These are phyloP conservation scores for Rubia balearica DNA, from an alignment of 305 asterid genomes.

Conservation along the genomic window DNA sequence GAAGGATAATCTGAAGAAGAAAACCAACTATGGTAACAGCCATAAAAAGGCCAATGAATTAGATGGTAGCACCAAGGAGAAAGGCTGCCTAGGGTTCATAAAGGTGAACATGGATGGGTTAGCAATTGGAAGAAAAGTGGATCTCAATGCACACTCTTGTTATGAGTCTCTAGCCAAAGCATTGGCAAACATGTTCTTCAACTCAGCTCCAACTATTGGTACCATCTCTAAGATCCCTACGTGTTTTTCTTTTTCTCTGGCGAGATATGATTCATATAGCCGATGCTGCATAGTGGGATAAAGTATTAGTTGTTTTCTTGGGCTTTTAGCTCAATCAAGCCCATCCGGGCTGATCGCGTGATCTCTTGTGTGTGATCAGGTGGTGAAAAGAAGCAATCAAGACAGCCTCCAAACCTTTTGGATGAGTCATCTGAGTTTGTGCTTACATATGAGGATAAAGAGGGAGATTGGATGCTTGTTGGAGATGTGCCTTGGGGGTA, in stretches of 20 bases:
- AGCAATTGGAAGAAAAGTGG: conserved; percentile 78
- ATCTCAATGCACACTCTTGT: conserved; percentile 56
- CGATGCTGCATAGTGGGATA: too few relatives aligned
- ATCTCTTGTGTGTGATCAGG: conserved; percentile 18
- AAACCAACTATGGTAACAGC: conserved; percentile 43
- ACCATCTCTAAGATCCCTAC: conserved; percentile 24
- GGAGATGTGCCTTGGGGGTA: conserved; percentile 94
- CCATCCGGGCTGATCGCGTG: too few relatives aligned
- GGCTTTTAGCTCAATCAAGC: too few relatives aligned
- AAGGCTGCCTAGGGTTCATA: conserved; percentile 47
- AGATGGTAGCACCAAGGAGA: conserved; percentile 34
- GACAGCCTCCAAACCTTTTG: conserved; percentile 50
- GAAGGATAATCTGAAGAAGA: conserved; percentile 53
- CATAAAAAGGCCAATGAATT: conserved; percentile 11
- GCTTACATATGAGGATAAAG: conserved; percentile 77
- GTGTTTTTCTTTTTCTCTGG: not conserved
- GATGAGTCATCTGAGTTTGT: conserved; percentile 76
- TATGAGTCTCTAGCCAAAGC: conserved; percentile 52
- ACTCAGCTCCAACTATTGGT: conserved; percentile 22
- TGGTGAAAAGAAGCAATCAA: conserved; percentile 41
- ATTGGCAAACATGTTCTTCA: conserved; percentile 75
- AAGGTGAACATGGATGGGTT: conserved; percentile 85
- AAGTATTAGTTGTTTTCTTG: too few relatives aligned
- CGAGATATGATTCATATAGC: too few relatives aligned
- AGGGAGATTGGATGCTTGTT: conserved; percentile 92